These are phyloP conservation scores for Acanthamoeba divionensis DNA, from an alignment of 208 protist species.

Conservation along the genomic window DNA sequence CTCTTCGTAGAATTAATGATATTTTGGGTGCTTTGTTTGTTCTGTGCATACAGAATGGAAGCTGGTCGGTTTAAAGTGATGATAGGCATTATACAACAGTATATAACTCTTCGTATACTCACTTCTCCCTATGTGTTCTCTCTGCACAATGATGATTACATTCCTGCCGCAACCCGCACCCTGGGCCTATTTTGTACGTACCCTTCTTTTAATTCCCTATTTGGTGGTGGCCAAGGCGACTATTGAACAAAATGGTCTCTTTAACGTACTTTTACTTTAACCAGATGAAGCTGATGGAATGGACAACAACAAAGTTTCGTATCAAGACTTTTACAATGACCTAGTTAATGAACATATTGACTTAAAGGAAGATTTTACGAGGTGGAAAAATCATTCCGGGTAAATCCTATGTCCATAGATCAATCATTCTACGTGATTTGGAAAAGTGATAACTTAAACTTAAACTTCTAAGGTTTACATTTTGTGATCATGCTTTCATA, in stretches of 20 bases:
- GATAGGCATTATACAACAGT: slow-evolving; percentile 42
- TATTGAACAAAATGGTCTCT: too few species aligned
- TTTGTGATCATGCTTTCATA: slow-evolving; percentile 21
- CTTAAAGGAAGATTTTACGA: background rate
- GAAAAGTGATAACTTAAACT: too few species aligned
- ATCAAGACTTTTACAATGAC: slow-evolving; percentile 48
- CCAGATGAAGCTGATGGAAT: background rate
- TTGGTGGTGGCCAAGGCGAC: too few species aligned
- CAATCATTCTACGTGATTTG: background rate
- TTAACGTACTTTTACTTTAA: background rate
- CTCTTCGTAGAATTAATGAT: background rate
- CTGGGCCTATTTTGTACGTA: background rate
- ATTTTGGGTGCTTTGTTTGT: background rate
- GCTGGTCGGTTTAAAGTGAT: too few species aligned
- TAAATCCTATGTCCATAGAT: too few species aligned
- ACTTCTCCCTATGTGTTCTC: background rate
- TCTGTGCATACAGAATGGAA: too few species aligned
- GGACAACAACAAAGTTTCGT: background rate
- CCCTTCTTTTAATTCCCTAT: background rate
- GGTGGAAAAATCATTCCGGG: background rate
- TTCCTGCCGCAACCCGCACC: background rate
- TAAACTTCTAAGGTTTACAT: background rate
- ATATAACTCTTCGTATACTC: slow-evolving; percentile 35
- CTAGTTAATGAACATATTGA: slow-evolving; percentile 25
- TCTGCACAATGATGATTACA: slow-evolving; percentile 17